Evolutionary conservation across 306 rosid species (phyloP).

Genomic region (Quercus ilex): DNA sequence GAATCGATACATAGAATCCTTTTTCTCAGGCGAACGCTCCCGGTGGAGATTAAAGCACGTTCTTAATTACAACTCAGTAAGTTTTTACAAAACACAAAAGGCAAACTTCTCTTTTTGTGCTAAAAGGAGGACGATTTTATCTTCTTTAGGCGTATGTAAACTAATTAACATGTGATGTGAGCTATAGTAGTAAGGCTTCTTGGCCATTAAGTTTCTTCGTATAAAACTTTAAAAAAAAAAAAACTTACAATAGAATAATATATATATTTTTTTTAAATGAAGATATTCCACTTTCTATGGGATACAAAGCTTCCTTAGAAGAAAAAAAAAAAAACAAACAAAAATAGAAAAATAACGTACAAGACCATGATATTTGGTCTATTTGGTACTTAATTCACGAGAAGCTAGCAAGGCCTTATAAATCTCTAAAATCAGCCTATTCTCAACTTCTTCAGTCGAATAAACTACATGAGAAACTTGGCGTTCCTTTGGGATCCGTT

Average conservation of each 20-base stretch:
- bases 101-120: no score
- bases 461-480: slow-evolving; percentile 2
- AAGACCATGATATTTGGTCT: background rate
- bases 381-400: background rate
- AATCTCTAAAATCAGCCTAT: slow-evolving; percentile 52
- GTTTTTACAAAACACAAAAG: no score
- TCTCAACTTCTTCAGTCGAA: slow-evolving; percentile 35
- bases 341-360: background rate
- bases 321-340: background rate
- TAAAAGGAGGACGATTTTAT: no score
- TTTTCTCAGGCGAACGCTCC: no score
- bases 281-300: background rate
- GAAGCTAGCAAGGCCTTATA: slow-evolving; percentile 45
- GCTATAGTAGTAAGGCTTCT: background rate
- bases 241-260: no score
- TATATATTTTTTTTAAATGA: no score
- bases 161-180: background rate
- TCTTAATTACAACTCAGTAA: no score
- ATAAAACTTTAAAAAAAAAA: background rate
- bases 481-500: slow-evolving; percentile 28
- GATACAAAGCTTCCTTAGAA: background rate
- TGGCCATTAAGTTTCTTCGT: background rate
- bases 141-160: background rate
- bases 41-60: no score
- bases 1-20: no score